Percentiles rank a stretch among this genome's conserved stretches.
phyloP scores from a whole-genome alignment of 1,284 basidiomycete genomes.

The Anthracocystis setariae region DNA sequence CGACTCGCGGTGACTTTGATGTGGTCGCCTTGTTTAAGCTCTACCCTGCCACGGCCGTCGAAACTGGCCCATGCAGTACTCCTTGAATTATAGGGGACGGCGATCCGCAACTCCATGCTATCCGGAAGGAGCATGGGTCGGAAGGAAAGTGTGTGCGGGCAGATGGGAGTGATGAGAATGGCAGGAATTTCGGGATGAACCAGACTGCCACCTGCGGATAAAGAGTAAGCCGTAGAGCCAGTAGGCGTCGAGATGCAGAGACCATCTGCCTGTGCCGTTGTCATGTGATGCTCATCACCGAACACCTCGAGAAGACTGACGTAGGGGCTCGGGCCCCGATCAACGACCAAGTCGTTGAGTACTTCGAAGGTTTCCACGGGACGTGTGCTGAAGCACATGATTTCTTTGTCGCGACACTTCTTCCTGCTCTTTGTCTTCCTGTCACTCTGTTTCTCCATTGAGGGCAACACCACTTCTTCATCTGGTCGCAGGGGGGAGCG shows the following conservation, averaged over 20 bases:
- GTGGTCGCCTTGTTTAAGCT: conserved; percentile 86
- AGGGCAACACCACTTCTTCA: conserved; percentile 26
- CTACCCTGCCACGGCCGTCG: conserved; percentile 94
- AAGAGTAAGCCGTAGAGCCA: conserved; percentile 92
- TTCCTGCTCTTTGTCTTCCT: conserved; percentile 73
- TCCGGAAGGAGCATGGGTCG: conserved; percentile 95
- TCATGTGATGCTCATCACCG: conserved; percentile 98
- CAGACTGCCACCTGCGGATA: conserved; percentile 96
- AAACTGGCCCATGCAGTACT: conserved; percentile 99
- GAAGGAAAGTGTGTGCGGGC: conserved; percentile 98
- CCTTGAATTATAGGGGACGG: conserved; percentile 96
- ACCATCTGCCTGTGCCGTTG: conserved; percentile 98
- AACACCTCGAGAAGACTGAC: conserved; percentile 96
- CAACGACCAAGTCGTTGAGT: conserved; percentile 96
- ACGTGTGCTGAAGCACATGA: conserved; percentile 95
- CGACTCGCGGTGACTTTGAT: conserved; percentile 98
- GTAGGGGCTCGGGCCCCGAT: conserved; percentile 96
- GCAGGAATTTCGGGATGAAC: conserved; percentile 98
- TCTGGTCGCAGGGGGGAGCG: conserved; percentile 26
- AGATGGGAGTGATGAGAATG: conserved; percentile 95
- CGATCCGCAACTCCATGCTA: conserved; percentile 97
- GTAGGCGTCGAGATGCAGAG: conserved; percentile 95
- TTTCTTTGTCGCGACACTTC: conserved; percentile 84
- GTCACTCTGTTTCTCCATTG: conserved; percentile 52
- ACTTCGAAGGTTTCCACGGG: conserved; percentile 98